Evolutionary conservation across 169 alveolate genomes (phyloP).

Genomic region (Miamiensis avidus): DNA sequence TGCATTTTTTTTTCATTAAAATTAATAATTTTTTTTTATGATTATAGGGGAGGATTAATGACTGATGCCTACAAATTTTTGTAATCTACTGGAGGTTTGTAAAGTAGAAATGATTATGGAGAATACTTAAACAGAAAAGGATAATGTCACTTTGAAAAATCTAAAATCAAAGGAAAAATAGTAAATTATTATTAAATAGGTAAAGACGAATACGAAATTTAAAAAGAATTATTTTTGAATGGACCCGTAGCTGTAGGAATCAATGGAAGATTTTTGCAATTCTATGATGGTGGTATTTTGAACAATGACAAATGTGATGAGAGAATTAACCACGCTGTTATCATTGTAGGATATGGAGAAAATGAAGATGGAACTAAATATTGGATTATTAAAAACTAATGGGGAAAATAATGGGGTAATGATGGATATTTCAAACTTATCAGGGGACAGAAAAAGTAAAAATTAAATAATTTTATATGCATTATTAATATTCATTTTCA

Average conservation of each 20-base stretch:
- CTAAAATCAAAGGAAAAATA: constrained; percentile 13
- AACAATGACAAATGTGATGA: constrained; percentile 7
- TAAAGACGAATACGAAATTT: constrained; percentile 16
- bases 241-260: constrained; percentile 32
- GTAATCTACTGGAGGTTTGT: constrained; percentile 1
- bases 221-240: constrained; percentile 17
- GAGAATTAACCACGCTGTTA: constrained; percentile 80
- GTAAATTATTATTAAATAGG: constrained; percentile 13
- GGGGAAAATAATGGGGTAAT: constrained; percentile 81
- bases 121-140: constrained; percentile 17
- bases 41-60: constrained; percentile 19
- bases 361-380: constrained; percentile 59
- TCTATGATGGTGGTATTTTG: constrained; percentile 17
- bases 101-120: constrained; percentile 4
- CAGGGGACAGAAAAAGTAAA: constrained; percentile 10
- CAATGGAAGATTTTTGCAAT: constrained; percentile 24
- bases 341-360: constrained; percentile 85
- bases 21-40: too few species aligned
- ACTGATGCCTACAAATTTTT: constrained; percentile 23
- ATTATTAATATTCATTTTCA: too few species aligned
- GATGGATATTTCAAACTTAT: constrained; percentile 75
- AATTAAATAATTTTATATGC: too few species aligned
- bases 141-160: neutral
- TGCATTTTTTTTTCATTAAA: too few species aligned
- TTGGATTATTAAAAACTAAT: constrained; percentile 87